Conservation (phyloP, 2,329 filamentous ascomycete species). For the Chaetomiaceae sp. region DNA sequence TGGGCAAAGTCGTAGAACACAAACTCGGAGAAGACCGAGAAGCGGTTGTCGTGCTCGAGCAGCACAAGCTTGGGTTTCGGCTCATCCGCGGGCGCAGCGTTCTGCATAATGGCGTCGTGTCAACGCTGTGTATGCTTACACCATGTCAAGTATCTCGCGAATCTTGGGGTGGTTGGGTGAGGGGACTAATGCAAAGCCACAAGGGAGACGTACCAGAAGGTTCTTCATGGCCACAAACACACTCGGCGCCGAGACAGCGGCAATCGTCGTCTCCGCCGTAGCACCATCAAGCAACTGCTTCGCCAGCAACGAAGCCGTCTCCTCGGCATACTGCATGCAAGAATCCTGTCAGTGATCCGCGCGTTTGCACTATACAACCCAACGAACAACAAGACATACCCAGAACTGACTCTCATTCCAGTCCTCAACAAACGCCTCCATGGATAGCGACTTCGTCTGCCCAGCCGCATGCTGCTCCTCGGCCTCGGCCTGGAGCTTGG, state of each 20-base stretch:
- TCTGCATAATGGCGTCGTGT: background rate
- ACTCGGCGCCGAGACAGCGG: conserved; percentile 67
- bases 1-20: conserved; percentile 67
- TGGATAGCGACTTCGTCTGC: conserved; percentile 40
- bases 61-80: conserved; percentile 55
- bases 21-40: conserved; percentile 68
- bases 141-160: too few relatives aligned
- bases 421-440: conserved; percentile 70
- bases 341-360: background rate
- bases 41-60: conserved; percentile 69
- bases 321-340: conserved; percentile 56
- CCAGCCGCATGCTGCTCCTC: conserved; percentile 41
- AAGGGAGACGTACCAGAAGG: conserved; percentile 21
- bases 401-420: conserved; percentile 84
- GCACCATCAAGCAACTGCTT: conserved; percentile 58
- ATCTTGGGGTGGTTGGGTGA: too few relatives aligned
- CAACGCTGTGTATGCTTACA: background rate
- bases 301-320: conserved; percentile 60
- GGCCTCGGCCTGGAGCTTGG: conserved; percentile 57
- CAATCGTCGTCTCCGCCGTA: conserved; percentile 53
- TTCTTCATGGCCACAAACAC: conserved; percentile 74
- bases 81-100: conserved; percentile 21
- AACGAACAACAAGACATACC: conserved; percentile 40
- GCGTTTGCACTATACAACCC: background rate
- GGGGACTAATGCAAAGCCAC: too few relatives aligned